Percentiles rank a stretch among this genome's conserved stretches.
Evolutionary conservation across 2,329 filamentous ascomycete genomes (phyloP).

Genomic region (Pyrenochaeta sp.): DNA sequence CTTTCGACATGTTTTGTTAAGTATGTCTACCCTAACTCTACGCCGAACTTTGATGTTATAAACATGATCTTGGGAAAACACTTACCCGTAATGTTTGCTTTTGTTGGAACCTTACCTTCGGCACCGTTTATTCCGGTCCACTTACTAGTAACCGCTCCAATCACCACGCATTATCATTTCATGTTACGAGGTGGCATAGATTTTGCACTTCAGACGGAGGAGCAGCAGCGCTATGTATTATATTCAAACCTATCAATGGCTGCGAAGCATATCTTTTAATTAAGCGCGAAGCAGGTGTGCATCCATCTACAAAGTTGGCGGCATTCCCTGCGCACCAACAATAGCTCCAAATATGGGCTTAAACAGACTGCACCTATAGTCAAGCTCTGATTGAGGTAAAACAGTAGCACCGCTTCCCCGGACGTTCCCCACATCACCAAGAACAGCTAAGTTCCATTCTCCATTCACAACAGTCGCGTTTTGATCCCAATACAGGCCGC

Average conservation of each 20-base stretch:
- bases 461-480: slow-evolving; percentile 14
- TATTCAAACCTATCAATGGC: neutral
- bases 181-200: no score
- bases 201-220: no score
- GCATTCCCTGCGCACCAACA: slow-evolving; percentile 22
- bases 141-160: neutral
- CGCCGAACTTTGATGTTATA: neutral
- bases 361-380: slow-evolving; percentile 24
- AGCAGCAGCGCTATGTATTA: no score
- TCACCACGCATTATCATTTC: no score
- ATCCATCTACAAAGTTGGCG: slow-evolving; percentile 1
- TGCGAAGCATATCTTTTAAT: no score
- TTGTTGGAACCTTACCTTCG: neutral
- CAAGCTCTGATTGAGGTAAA: slow-evolving; percentile 21
- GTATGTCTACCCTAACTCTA: neutral
- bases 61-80: no score
- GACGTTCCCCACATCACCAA: slow-evolving; percentile 28
- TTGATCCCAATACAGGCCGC: slow-evolving; percentile 10
- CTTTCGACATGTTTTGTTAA: neutral
- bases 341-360: slow-evolving; percentile 23
- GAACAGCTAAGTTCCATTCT: slow-evolving; percentile 25
- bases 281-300: slow-evolving; percentile 23
- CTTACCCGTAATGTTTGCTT: no score
- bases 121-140: neutral
- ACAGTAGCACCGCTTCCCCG: slow-evolving; percentile 26